phyloP scores from a whole-genome alignment of 2,329 filamentous ascomycete species.

The Thielaviopsis euricoi region DNA sequence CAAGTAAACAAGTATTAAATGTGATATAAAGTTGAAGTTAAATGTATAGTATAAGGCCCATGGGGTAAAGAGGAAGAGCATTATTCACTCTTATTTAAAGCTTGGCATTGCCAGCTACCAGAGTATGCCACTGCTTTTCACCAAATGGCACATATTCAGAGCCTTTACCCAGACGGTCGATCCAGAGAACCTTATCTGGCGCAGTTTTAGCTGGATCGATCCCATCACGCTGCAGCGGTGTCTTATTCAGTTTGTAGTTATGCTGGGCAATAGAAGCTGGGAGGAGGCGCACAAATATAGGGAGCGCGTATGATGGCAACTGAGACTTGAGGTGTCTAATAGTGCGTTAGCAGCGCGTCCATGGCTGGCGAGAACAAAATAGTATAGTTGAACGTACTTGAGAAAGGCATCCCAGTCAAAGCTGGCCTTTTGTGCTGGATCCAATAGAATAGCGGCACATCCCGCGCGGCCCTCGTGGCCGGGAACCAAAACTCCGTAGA shows the following conservation, averaged over 20 bases:
- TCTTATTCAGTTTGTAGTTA: slow-evolving; percentile 69
- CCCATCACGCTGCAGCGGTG: slow-evolving; percentile 1
- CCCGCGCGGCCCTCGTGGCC: slow-evolving; percentile 53
- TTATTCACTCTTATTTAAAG: slow-evolving; percentile 34
- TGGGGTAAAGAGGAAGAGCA: neutral
- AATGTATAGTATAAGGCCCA: too few species aligned
- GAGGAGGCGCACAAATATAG: slow-evolving; percentile 52
- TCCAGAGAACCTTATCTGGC: neutral
- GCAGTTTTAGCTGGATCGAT: slow-evolving; percentile 5
- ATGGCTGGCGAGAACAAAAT: neutral
- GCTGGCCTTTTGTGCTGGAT: slow-evolving; percentile 24
- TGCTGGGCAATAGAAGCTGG: slow-evolving; percentile 43
- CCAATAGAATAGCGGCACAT: slow-evolving; percentile 43
- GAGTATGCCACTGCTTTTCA: slow-evolving; percentile 47
- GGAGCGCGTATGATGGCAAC: slow-evolving; percentile 59
- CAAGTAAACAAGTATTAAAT: too few species aligned
- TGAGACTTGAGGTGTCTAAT: slow-evolving; percentile 35
- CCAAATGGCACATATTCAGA: slow-evolving; percentile 53
- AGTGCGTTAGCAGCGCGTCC: neutral
- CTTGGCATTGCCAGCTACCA: slow-evolving; percentile 55
- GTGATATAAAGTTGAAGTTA: too few species aligned
- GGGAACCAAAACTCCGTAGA: slow-evolving; percentile 51
- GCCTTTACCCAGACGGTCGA: slow-evolving; percentile 21
- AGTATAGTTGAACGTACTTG: slow-evolving; percentile 19
- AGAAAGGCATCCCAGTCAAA: slow-evolving; percentile 48